phyloP scores from a whole-genome alignment of 495 filamentous ascomycete species.

The Thozetella sp. region DNA sequence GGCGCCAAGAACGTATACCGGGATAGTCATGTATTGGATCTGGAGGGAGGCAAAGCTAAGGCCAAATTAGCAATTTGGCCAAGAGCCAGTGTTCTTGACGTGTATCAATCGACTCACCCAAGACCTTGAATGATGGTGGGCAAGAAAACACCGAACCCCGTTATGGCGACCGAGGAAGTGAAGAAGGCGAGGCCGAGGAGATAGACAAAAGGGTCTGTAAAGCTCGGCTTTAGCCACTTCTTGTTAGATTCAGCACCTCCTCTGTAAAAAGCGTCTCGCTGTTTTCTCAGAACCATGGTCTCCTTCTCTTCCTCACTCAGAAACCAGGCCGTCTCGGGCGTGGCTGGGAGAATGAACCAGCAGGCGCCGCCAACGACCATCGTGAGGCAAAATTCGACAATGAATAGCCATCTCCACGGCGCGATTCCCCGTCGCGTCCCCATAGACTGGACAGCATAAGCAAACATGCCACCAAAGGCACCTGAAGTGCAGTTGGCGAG shows the following conservation, averaged over 20 bases:
- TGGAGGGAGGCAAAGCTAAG: not conserved
- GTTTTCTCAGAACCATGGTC: not conserved
- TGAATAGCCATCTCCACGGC: not conserved
- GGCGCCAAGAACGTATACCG: constrained; percentile 10
- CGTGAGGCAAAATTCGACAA: not conserved
- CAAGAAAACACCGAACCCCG: constrained; percentile 9
- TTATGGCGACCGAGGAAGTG: not conserved
- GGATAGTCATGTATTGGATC: constrained; percentile 15
- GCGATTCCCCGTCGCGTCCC: not conserved
- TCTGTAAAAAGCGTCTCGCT: not conserved
- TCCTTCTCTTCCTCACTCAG: not conserved
- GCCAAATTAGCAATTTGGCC: not conserved
- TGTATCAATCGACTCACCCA: constrained; percentile 9
- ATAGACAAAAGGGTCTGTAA: constrained; percentile 9
- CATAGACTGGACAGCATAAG: not conserved
- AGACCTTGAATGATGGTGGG: constrained; percentile 17
- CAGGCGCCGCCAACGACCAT: not conserved
- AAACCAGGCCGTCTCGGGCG: not conserved
- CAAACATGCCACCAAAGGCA: not conserved
- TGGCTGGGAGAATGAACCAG: not conserved
- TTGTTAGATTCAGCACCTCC: not conserved
- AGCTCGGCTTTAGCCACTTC: not conserved
- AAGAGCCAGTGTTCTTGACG: not conserved
- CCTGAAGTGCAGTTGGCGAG: not conserved
- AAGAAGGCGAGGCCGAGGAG: constrained; percentile 1